Conservation (phyloP, 768 basidiomycete species). For the Tylopilus cervinicoccineus region DNA sequence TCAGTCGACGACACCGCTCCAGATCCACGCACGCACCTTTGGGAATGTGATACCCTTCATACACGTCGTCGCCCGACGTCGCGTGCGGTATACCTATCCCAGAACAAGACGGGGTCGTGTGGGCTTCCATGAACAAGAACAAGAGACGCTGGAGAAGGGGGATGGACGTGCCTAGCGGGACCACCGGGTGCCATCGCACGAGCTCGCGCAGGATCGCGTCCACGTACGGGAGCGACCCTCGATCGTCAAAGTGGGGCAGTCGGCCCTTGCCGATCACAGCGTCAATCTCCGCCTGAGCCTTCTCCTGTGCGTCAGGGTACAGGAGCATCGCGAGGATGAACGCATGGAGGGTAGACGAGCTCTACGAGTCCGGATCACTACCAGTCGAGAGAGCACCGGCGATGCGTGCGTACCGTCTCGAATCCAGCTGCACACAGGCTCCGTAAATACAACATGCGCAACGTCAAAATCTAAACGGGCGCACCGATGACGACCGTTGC, state of each 20-base stretch:
- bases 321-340: constrained; percentile 29
- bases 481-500: constrained; percentile 25
- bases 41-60: constrained; percentile 38
- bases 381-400: too few species aligned
- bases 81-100: constrained; percentile 25
- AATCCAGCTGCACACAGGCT: constrained; percentile 28
- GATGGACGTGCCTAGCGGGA: constrained; percentile 20
- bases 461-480: too few species aligned
- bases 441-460: too few species aligned
- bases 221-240: constrained; percentile 36
- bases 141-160: too few species aligned
- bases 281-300: constrained; percentile 27
- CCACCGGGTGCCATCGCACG: constrained; percentile 24
- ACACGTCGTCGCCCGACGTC: constrained; percentile 22
- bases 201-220: constrained; percentile 39
- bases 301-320: constrained; percentile 24
- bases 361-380: too few species aligned
- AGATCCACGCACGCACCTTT: constrained; percentile 25
- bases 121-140: too few species aligned
- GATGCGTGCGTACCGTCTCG: constrained; percentile 22
- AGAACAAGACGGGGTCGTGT: too few species aligned
- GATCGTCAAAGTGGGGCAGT: constrained; percentile 27
- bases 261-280: constrained; percentile 18
- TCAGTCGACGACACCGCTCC: too few species aligned
- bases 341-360: constrained; percentile 19